phyloP scores from a whole-genome alignment of 306 rosid species.

The Quercus variabilis region DNA sequence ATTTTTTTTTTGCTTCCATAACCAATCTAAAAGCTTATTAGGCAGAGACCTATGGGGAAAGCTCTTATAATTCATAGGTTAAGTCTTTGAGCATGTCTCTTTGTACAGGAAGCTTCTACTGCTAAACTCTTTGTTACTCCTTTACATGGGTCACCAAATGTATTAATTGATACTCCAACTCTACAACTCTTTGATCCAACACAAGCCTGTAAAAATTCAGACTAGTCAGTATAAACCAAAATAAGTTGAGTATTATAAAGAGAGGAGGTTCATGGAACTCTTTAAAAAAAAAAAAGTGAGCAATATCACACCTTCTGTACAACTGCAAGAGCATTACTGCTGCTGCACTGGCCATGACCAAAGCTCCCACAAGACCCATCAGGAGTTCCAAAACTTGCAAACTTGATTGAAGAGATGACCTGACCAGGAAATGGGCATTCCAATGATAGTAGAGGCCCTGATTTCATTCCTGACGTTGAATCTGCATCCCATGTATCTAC shows the following conservation, averaged over 20 bases:
- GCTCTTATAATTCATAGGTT: background rate
- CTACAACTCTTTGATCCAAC: constrained; percentile 77
- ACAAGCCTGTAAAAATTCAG: constrained; percentile 58
- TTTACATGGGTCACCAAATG: constrained; percentile 70
- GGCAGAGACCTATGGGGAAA: constrained; percentile 1
- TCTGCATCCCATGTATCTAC: constrained; percentile 61
- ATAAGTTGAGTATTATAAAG: background rate
- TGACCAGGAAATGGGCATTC: constrained; percentile 78
- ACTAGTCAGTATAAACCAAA: constrained; percentile 15
- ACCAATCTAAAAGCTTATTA: constrained; percentile 20
- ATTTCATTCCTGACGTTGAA: constrained; percentile 29
- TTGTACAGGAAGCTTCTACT: constrained; percentile 81
- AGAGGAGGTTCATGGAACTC: background rate
- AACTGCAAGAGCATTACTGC: constrained; percentile 54
- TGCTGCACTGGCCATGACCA: constrained; percentile 65
- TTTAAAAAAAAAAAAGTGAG: background rate
- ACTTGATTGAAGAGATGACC: constrained; percentile 70
- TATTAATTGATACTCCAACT: constrained; percentile 46
- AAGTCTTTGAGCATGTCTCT: constrained; percentile 5
- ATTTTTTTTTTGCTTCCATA: background rate
- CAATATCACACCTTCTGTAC: constrained; percentile 56
- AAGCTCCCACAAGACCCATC: constrained; percentile 75
- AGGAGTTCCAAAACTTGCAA: constrained; percentile 88
- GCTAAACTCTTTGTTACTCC: constrained; percentile 79
- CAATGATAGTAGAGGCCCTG: constrained; percentile 51